Evolutionary conservation across 2,329 filamentous ascomycete genomes (phyloP), one percentile per base, ranked within the genome.

Genomic region (Aspergillus flavus): DNA sequence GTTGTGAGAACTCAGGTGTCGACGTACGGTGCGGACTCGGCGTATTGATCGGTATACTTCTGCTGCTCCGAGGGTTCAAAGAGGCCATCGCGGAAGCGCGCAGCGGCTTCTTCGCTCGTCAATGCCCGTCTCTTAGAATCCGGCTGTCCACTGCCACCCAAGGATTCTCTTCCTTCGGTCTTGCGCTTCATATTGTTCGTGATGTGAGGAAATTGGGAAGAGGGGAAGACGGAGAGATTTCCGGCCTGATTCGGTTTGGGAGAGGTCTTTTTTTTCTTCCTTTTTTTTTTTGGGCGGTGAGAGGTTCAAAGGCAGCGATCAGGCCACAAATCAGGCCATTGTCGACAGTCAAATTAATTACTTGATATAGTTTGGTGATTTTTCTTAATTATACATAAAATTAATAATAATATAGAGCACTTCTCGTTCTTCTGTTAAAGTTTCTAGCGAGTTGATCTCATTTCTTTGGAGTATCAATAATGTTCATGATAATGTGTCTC

Each of bases 111-210:
- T 58, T 80, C 76, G 55, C 70, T 75, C 6, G 77, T 78, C 58
- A 80, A 71, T 2, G 74, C 76, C 43, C 78, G 70, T 65, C 79
- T 80, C 57, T 80, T 80, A 45, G 72, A 64, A n/a, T 75, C 71
- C 2, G 73, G 75, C 58, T 72, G 72, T 61, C 68, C 72, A 71
- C 75, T 76, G 66, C 64, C 71, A 39, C 69, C 68, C 19, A 69
- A 50, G 6, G 71, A 72, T n/a, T 73, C 69, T 56, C 72, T 69
- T 39, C 68, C 64, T 14, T 76, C 72, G 26, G 77, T 76, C 70
- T 81, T 81, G 65, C 81, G 80, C 74, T 83, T 83, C 79, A 80
- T 80, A 62, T 72, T 74, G 59, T 19, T 28, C 16, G 36, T 7
- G 30, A 28, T 23, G 39, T 36, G 41, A 34, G 34, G 34, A 57